Evolutionary conservation across 202 grass and related monocot species (phyloP), one percentile per base, ranked within the genome.

Genomic region (Carex arenaria): DNA sequence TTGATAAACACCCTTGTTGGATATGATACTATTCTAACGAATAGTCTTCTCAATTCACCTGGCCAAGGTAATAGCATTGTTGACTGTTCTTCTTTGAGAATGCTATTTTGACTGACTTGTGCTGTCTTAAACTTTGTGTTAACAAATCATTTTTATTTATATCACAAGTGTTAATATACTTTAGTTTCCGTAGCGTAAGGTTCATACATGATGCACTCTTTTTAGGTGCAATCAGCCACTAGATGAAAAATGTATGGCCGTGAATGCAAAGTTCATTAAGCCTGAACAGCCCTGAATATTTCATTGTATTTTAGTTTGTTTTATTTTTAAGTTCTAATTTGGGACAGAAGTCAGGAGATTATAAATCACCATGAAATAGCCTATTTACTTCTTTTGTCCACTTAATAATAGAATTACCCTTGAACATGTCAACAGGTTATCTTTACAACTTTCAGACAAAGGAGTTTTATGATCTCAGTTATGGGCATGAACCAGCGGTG

Each of bases 371-470:
- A 32, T 64, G 22, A 43, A 69, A 62, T 20, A 31, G 10, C 42
- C 10, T 69, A 47, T 83, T 10, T 70, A 22, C 43, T 84, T 74
- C 36, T 83, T 40, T 72, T 2, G 11, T 91, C 64, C 79, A 11
- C 18, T 60, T 36, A 20, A 10, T 78, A 59, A 66, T 66, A 65
- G 1, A 47, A 81, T 45, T 26, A 66, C 43, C 56, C 1, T 85
- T 70, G 62, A 85, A 79, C 42, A 66, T 82, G 54, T 86, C 18
- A 47, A 83, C 93, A 99, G 96, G 93, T 17, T 99, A 99, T 91
- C 87, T 99, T 45, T 99, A 96, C 79, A 99, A 99, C 80, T 99
- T 96, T 82, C 93, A 99, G 87, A 99, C 96, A 22, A 99, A 99
- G 73, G 96, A 95, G 82, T 92, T 99, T 67, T 99, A 99, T 88